Evolutionary conservation across 768 basidiomycete species (phyloP).

Genomic region (Serpula lacrymans): DNA sequence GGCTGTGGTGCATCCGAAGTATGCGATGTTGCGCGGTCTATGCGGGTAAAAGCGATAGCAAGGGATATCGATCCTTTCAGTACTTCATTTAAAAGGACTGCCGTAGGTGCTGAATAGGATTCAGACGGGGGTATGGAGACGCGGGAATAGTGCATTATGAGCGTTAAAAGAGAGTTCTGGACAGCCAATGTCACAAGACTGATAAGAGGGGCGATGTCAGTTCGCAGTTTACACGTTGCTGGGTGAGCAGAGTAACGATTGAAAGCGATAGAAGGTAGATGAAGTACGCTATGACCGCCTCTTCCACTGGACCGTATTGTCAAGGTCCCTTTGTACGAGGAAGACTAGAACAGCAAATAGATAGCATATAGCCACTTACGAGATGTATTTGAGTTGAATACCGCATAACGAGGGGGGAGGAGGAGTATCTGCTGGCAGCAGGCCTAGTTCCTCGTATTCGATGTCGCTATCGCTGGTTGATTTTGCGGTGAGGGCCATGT

Average conservation of each 20-base stretch:
- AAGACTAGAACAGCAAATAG: not conserved
- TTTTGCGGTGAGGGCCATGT: slow-evolving; percentile 28
- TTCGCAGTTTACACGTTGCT: not conserved
- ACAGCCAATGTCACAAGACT: slow-evolving; percentile 83
- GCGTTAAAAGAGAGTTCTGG: slow-evolving; percentile 86
- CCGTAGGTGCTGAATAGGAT: slow-evolving; percentile 89
- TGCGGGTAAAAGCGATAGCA: slow-evolving; percentile 71
- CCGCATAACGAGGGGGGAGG: slow-evolving; percentile 59
- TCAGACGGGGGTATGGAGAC: slow-evolving; percentile 71
- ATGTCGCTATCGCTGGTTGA: slow-evolving; percentile 31
- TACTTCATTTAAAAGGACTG: slow-evolving; percentile 92
- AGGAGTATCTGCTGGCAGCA: slow-evolving; percentile 28
- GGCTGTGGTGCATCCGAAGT: slow-evolving; percentile 27
- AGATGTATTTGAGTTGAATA: slow-evolving; percentile 75
- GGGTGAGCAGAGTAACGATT: slow-evolving; percentile 1
- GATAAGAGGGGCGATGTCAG: slow-evolving; percentile 5
- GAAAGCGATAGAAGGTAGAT: too few relatives aligned
- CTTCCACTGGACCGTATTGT: too few relatives aligned
- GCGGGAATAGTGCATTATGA: slow-evolving; percentile 97
- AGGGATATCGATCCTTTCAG: slow-evolving; percentile 89
- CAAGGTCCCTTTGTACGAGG: too few relatives aligned
- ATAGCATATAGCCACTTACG: slow-evolving; percentile 44
- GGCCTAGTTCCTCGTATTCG: slow-evolving; percentile 44
- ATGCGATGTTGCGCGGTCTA: slow-evolving; percentile 35
- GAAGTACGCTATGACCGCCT: slow-evolving; percentile 16